Evolutionary conservation across 2,329 filamentous ascomycete species (phyloP).

Genomic region (Madurella fahalii): DNA sequence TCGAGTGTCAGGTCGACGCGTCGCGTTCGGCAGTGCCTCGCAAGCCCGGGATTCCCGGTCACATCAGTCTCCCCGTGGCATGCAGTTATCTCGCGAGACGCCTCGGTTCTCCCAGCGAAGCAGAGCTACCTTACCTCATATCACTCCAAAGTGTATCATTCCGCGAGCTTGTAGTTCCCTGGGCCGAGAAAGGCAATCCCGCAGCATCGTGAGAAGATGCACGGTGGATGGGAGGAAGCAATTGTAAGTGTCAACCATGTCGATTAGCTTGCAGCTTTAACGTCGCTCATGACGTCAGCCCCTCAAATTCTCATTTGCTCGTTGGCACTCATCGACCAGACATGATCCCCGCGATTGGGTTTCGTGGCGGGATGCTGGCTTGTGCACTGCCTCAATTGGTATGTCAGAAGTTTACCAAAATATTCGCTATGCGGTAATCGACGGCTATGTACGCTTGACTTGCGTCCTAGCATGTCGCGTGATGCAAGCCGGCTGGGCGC

Average conservation of each 20-base stretch:
- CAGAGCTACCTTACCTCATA: too few species aligned
- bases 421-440: not conserved
- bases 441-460: not conserved
- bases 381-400: not conserved
- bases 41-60: too few species aligned
- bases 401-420: not conserved
- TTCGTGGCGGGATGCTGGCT: not conserved
- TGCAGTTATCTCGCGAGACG: too few species aligned
- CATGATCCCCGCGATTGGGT: not conserved
- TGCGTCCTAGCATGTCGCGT: not conserved
- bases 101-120: too few species aligned
- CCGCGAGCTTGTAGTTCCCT: too few species aligned
- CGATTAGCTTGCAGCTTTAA: not conserved
- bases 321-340: not conserved
- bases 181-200: too few species aligned
- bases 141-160: too few species aligned
- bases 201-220: too few species aligned
- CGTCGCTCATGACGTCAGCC: conserved; percentile 3
- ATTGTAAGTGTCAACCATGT: not conserved
- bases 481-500: not conserved
- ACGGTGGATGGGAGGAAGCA: too few species aligned
- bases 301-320: not conserved
- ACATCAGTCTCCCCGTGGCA: too few species aligned
- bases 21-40: too few species aligned
- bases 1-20: too few species aligned